Conservation (phyloP, 139 green algal genomes). For the Auxenochlorella pyrenoidosa region DNA sequence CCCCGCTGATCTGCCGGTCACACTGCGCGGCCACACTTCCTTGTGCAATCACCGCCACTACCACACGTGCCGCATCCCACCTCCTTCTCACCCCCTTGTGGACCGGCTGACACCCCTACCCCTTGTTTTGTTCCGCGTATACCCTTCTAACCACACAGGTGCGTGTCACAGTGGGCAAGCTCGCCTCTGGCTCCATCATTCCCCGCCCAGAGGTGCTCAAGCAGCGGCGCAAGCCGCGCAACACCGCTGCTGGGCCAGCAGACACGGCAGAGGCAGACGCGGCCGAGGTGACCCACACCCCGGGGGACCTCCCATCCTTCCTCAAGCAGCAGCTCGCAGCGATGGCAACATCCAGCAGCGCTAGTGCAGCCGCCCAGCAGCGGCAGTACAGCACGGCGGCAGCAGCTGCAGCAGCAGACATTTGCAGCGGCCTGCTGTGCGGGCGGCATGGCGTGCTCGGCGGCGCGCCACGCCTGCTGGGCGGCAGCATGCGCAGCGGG, state of each 20-base stretch:
- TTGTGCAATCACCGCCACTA: too few relatives aligned
- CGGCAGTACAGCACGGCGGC: neutral
- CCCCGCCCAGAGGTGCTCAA: slow-evolving; percentile 66
- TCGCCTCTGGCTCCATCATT: slow-evolving; percentile 64
- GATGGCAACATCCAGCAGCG: neutral
- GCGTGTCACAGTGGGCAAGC: slow-evolving; percentile 62
- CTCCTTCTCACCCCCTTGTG: too few relatives aligned
- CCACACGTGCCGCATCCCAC: too few relatives aligned
- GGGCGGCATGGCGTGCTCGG: neutral
- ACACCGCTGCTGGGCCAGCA: slow-evolving; percentile 3
- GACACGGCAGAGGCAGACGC: slow-evolving; percentile 40
- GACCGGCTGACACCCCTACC: neutral
- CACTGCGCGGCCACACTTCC: too few relatives aligned
- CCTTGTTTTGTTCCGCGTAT: neutral
- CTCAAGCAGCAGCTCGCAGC: slow-evolving; percentile 39
- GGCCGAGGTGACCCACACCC: slow-evolving; percentile 29
- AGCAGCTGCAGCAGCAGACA: slow-evolving; percentile 6
- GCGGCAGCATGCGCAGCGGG: neutral
- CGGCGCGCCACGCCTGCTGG: neutral
- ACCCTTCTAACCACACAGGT: slow-evolving; percentile 32
- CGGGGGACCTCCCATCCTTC: slow-evolving; percentile 48
- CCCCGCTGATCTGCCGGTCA: too few relatives aligned
- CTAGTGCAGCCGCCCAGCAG: neutral
- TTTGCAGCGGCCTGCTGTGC: neutral
- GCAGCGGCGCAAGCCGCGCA: slow-evolving; percentile 48